phyloP scores from a whole-genome alignment of 306 rosid species.

The Hippophae tibetana region DNA sequence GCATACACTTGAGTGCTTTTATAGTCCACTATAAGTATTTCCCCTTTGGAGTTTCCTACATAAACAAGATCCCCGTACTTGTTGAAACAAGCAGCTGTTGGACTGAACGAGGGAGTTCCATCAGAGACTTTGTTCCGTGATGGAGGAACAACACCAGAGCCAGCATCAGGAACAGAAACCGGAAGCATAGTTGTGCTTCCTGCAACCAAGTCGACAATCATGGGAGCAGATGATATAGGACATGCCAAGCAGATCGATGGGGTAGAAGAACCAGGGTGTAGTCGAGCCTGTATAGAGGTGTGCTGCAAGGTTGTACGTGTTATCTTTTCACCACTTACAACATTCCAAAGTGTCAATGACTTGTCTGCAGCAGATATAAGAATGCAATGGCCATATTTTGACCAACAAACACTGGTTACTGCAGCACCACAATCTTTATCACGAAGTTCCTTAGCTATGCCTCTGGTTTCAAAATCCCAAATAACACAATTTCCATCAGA shows the following conservation, averaged over 20 bases:
- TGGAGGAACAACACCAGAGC: slow-evolving; percentile 39
- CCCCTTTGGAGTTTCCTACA: slow-evolving; percentile 96
- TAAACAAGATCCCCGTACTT: slow-evolving; percentile 72
- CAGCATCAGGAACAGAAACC: slow-evolving; percentile 51
- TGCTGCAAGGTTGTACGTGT: slow-evolving; percentile 54
- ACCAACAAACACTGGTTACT: slow-evolving; percentile 61
- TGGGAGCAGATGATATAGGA: slow-evolving; percentile 91
- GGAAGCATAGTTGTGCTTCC: slow-evolving; percentile 64
- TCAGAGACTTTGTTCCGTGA: slow-evolving; percentile 67
- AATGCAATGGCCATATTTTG: slow-evolving; percentile 56
- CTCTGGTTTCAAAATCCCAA: slow-evolving; percentile 97
- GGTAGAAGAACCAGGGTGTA: slow-evolving; percentile 79
- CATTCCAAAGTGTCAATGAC: slow-evolving; percentile 79
- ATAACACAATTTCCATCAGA: slow-evolving; percentile 84
- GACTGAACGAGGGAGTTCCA: slow-evolving; percentile 62
- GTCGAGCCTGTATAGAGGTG: slow-evolving; percentile 78
- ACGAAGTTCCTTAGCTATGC: slow-evolving; percentile 75
- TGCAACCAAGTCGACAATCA: slow-evolving; percentile 70
- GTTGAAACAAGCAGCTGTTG: slow-evolving; percentile 92
- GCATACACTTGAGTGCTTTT: slow-evolving; percentile 44
- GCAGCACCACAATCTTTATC: slow-evolving; percentile 69
- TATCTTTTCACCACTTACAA: slow-evolving; percentile 59
- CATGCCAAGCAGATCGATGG: slow-evolving; percentile 86
- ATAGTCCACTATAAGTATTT: slow-evolving; percentile 69
- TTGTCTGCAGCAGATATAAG: slow-evolving; percentile 88